A percentile compares a stretch with the other conserved stretches of the same genome.
These are phyloP conservation scores for Phlebiopsis flavidoalba DNA, from an alignment of 768 basidiomycete species.

Conservation along the genomic window DNA sequence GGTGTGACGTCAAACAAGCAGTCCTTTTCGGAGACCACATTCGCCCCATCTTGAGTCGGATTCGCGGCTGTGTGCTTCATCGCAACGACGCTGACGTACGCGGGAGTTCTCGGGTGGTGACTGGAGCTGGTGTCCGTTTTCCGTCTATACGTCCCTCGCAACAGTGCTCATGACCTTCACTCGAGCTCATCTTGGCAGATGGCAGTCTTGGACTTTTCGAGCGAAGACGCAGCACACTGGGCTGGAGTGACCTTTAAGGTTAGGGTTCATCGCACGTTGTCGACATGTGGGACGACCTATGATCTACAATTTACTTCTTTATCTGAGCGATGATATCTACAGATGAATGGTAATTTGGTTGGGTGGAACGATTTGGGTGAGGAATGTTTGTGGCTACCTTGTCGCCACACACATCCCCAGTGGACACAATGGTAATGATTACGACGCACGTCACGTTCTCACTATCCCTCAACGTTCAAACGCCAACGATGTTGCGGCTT, in stretches of 20 bases:
- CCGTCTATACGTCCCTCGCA: too few species aligned
- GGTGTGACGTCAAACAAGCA: constrained; percentile 73
- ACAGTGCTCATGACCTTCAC: not conserved
- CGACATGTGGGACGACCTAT: not conserved
- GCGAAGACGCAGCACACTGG: not conserved
- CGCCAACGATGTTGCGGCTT: too few species aligned
- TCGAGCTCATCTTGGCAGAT: not conserved
- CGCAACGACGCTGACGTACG: constrained; percentile 39
- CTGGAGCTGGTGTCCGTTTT: constrained; percentile 46
- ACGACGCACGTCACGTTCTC: too few species aligned
- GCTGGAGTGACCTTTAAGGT: not conserved
- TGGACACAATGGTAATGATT: too few species aligned
- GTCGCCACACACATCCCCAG: not conserved
- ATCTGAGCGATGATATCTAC: not conserved
- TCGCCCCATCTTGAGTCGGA: constrained; percentile 43
- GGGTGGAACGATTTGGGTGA: not conserved
- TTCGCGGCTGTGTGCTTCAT: constrained; percentile 54
- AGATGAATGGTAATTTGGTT: not conserved
- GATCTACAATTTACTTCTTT: not conserved
- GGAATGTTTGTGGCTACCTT: not conserved
- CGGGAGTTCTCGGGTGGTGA: constrained; percentile 51
- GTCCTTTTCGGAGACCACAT: constrained; percentile 62
- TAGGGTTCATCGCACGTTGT: not conserved
- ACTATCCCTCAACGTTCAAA: too few species aligned
- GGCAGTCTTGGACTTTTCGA: not conserved